Evolutionary conservation across 139 green algal species (phyloP).

Genomic region (Chlamydomonas applanata): DNA sequence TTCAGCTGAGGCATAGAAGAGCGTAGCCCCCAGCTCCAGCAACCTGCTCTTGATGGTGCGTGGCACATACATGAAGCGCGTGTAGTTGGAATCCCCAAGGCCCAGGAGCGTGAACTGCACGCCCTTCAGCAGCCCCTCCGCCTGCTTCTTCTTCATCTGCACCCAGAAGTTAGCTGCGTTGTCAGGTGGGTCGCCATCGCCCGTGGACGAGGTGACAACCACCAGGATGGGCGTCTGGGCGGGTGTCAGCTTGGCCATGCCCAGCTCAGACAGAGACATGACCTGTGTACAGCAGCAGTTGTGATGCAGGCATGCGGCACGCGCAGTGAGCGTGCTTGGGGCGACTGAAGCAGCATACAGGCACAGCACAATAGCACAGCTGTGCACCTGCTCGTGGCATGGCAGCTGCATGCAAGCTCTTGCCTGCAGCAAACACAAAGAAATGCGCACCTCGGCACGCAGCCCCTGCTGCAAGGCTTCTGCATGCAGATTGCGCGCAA

Average conservation of each 20-base stretch:
- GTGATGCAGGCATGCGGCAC: too few species aligned
- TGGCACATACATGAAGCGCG: conserved; percentile 84
- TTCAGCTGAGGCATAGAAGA: conserved; percentile 75
- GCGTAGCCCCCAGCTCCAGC: conserved; percentile 71
- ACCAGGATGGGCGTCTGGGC: conserved; percentile 39
- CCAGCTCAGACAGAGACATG: conserved; percentile 75
- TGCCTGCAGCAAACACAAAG: not conserved
- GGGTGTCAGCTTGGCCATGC: conserved; percentile 54
- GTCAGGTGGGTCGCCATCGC: conserved; percentile 92
- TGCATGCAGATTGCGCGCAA: conserved; percentile 82
- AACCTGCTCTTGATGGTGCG: conserved; percentile 52
- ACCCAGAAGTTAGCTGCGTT: conserved; percentile 79
- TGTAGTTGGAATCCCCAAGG: conserved; percentile 98
- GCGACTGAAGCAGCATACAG: too few species aligned
- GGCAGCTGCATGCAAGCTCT: not conserved
- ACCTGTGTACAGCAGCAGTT: conserved; percentile 15
- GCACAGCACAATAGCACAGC: too few species aligned
- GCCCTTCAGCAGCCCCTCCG: conserved; percentile 43
- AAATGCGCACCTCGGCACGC: conserved; percentile 40
- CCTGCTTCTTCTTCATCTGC: conserved; percentile 47
- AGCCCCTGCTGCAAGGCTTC: conserved; percentile 61
- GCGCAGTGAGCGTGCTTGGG: too few species aligned
- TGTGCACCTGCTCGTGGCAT: too few species aligned
- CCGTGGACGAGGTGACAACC: conserved; percentile 50
- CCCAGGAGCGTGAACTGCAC: conserved; percentile 85